Base-by-base conservation (phyloP, 352 stramenopile species). In the Pythium rhizo-oryzae region DNA sequence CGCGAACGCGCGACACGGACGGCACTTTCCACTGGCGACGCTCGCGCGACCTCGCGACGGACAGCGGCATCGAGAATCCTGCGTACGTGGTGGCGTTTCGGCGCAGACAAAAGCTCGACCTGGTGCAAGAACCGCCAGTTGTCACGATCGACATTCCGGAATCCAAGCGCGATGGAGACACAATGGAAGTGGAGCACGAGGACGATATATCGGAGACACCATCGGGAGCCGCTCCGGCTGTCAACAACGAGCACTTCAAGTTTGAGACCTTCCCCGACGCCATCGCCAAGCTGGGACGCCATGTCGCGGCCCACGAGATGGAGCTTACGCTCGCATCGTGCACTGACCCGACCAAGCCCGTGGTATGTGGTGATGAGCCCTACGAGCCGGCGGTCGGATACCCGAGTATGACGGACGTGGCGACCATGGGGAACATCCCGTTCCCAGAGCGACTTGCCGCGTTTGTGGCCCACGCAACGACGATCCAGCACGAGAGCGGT, bases 31-130 rank as follows among this genome's bases (percentile, higher is more conserved):
- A 35, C 7, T 64, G 58, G 58, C 44, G 19, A 13, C 41, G 41
- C 41, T 21, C 13, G 15, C 4, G 41, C 41, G 41, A 47, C 18
- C 41, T 3, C 41, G 12, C 6, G 5, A 15, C 41, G 41, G 4
- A n/a, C 41, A 2, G 41, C 5, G 21, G 15, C 41, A 16, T 18
- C 8, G 19, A 47, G 6, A 35, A 18, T 33, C 18, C 43, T 33
- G 58, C 25, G 25, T 56, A 64, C 18, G 30, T 64, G 21, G 46
- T 64, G 5, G 25, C 39, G n/a, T 64, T 64, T 54, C 47, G 47
- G 25, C 47, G 47, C 5, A 47, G 13, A 8, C 35, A 11, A 15
- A 41, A 41, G 35, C 8, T n/a, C 12, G 41, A 19, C 2, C 41
- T 2, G 7, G 15, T 33, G 2, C 28, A 54, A 54, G n/a, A 54